phyloP scores from a whole-genome alignment of 1,284 basidiomycete species.

The Cryptococcus sp. region DNA sequence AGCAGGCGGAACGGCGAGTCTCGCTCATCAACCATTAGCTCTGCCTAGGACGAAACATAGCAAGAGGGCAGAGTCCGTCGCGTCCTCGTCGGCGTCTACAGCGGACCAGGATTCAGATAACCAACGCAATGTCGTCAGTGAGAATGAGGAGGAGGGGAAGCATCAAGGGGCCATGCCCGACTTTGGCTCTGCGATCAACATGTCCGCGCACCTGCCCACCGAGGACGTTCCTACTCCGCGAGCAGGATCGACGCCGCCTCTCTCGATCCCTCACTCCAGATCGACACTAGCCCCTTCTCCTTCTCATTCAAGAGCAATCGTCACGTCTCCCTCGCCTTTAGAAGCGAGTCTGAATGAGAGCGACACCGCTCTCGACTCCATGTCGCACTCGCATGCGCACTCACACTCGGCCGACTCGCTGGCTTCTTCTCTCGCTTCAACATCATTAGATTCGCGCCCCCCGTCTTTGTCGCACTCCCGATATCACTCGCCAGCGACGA shows the following conservation, averaged over 20 bases:
- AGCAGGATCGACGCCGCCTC: not conserved
- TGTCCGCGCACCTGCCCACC: not conserved
- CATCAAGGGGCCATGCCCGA: not conserved
- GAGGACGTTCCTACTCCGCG: constrained; percentile 12
- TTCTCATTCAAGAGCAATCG: not conserved
- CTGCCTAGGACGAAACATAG: not conserved
- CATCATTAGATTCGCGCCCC: constrained; percentile 1
- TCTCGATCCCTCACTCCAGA: not conserved
- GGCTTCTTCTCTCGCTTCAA: constrained; percentile 1
- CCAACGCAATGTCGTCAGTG: not conserved
- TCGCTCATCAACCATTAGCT: not conserved
- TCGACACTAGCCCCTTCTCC: not conserved
- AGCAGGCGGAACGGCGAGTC: not conserved
- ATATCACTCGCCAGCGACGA: constrained; percentile 6
- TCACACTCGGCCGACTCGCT: not conserved
- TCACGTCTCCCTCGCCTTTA: not conserved
- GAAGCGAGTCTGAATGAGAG: not conserved
- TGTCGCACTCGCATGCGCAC: not conserved
- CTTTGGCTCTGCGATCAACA: not conserved
- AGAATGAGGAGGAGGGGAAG: no score
- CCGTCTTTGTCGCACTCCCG: not conserved
- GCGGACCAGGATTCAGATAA: not conserved
- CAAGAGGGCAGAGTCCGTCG: not conserved
- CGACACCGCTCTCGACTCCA: not conserved
- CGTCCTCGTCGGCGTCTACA: not conserved